phyloP scores from a whole-genome alignment of 148 eudicot species.

The Camellia japonica region DNA sequence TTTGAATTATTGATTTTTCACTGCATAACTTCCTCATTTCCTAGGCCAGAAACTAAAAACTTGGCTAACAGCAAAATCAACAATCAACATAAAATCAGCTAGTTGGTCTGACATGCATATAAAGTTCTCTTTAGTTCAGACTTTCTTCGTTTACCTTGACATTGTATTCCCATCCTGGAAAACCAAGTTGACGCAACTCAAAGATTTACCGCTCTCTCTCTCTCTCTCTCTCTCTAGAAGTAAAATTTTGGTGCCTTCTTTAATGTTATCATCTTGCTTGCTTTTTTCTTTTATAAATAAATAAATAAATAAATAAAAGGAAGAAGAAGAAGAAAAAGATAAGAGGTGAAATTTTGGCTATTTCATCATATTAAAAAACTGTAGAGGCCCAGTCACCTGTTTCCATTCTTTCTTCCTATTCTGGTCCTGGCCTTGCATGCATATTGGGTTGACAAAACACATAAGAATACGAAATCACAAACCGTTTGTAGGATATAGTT shows the following conservation, averaged over 20 bases:
- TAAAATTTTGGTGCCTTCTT: not conserved
- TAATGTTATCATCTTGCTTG: no score
- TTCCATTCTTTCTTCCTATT: not conserved
- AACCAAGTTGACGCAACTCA: not conserved
- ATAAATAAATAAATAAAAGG: no score
- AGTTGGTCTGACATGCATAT: not conserved
- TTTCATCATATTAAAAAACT: not conserved
- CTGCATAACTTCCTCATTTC: constrained; percentile 3
- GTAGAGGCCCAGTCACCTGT: not conserved
- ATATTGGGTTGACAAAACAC: not conserved
- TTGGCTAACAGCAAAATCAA: not conserved
- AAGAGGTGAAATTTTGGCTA: not conserved
- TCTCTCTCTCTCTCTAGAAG: not conserved
- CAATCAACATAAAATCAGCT: not conserved
- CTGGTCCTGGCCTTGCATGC: not conserved
- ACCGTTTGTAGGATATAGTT: no score
- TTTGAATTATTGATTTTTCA: not conserved
- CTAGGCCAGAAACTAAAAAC: not conserved
- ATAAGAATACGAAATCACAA: not conserved
- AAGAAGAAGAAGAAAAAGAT: no score
- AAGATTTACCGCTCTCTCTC: not conserved
- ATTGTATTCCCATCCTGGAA: not conserved
- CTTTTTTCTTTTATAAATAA: no score
- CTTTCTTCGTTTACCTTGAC: not conserved
- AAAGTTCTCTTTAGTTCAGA: not conserved